A percentile compares a stretch with the other conserved stretches of the same genome.
Conservation (phyloP, 2,329 filamentous ascomycete species). For the Paracoccidioides brasiliensis region DNA sequence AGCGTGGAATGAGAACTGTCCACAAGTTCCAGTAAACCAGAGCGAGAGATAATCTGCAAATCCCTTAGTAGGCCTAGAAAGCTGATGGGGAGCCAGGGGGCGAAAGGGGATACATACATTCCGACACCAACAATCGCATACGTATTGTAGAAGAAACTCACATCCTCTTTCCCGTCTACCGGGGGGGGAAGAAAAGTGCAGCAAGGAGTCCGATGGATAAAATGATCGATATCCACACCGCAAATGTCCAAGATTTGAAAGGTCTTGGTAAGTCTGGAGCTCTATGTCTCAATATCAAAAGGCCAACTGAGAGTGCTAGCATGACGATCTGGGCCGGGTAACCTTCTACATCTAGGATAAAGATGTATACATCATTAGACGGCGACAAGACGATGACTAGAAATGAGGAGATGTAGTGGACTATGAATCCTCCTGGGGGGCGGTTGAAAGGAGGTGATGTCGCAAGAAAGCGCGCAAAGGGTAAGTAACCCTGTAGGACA, state of each 20-base stretch:
- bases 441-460: constrained; percentile 55
- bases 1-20: constrained; percentile 47
- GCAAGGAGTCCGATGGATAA: constrained; percentile 6
- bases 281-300: constrained; percentile 47
- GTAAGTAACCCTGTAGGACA: constrained; percentile 56
- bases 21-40: constrained; percentile 57
- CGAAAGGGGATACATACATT: constrained; percentile 19
- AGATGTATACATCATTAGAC: constrained; percentile 53
- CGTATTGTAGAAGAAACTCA: constrained; percentile 38
- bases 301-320: constrained; percentile 43
- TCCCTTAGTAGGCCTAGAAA: neutral
- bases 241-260: constrained; percentile 51
- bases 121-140: constrained; percentile 40
- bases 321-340: constrained; percentile 52
- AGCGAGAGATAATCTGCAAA: constrained; percentile 28
- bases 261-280: constrained; percentile 49
- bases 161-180: constrained; percentile 33
- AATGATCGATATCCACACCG: constrained; percentile 42
- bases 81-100: neutral
- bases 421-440: constrained; percentile 52
- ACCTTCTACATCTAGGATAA: constrained; percentile 59
- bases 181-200: constrained; percentile 28
- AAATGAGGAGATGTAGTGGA: constrained; percentile 56
- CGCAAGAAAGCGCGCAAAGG: constrained; percentile 47
- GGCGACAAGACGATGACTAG: constrained; percentile 54